These are phyloP conservation scores for Hamamelis virginiana DNA, from an alignment of 164 flowering plant genomes.

Conservation along the genomic window DNA sequence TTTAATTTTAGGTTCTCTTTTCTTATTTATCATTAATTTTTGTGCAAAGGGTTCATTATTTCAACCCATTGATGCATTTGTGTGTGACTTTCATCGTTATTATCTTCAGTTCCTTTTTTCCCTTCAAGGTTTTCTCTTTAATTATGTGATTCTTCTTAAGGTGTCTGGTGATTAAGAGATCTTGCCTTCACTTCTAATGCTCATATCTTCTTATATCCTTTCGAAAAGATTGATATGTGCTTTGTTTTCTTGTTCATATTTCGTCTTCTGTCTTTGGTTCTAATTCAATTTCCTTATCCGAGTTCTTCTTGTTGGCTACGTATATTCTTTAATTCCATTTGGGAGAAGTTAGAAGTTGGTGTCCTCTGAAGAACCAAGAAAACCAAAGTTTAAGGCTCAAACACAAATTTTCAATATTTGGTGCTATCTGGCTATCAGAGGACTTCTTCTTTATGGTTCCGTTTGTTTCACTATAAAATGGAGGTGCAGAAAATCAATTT, in stretches of 20 bases:
- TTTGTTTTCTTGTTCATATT: neutral
- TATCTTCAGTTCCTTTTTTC: too few species aligned
- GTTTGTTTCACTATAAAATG: too few species aligned
- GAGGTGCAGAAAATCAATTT: too few species aligned
- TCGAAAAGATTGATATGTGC: neutral
- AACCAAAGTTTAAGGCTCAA: neutral
- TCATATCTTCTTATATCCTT: neutral
- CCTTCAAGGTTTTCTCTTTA: too few species aligned
- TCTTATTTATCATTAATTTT: neutral
- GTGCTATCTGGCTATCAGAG: too few species aligned
- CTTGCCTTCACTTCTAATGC: neutral
- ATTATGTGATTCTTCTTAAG: too few species aligned
- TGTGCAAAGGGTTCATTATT: neutral
- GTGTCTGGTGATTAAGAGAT: too few species aligned
- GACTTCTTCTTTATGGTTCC: too few species aligned
- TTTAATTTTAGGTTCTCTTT: neutral
- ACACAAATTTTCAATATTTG: too few species aligned
- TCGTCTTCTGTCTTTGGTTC: neutral
- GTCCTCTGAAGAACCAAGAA: neutral
- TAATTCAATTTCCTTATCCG: neutral
- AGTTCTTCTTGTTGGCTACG: too few species aligned
- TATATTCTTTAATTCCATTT: neutral
- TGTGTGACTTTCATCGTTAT: too few species aligned
- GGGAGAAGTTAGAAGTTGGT: neutral
- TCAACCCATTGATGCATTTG: too few species aligned